Percentiles rank a stretch among this genome's conserved stretches.
Conservation (phyloP, 2,329 filamentous ascomycete species). For the Sporothrix mexicana region DNA sequence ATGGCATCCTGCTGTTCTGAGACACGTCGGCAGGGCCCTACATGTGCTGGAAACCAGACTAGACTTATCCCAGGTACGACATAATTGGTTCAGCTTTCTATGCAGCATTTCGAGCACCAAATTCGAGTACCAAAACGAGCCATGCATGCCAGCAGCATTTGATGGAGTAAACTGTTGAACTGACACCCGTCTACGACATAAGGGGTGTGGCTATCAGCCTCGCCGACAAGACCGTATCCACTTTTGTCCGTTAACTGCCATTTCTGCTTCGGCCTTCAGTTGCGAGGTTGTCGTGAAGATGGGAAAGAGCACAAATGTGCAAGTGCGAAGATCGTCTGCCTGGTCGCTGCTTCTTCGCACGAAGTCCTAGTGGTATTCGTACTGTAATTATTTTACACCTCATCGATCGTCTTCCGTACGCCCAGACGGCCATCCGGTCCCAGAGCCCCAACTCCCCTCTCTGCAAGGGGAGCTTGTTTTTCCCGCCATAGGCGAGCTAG, state of each 20-base stretch:
- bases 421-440: constrained; percentile 9
- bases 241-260: constrained; percentile 2
- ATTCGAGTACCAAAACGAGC: constrained; percentile 10
- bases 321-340: background rate
- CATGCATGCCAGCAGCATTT: background rate
- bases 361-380: background rate
- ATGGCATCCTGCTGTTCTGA: constrained; percentile 18
- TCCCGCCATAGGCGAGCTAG: background rate
- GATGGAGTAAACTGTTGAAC: background rate
- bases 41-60: background rate
- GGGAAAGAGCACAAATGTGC: background rate
- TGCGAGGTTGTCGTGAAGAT: background rate
- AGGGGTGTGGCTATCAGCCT: constrained; percentile 23
- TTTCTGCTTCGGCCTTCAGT: constrained; percentile 13
- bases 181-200: too few relatives aligned
- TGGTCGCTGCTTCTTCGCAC: constrained; percentile 8
- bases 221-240: constrained; percentile 9
- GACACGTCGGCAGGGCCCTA: background rate
- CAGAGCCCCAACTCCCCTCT: background rate
- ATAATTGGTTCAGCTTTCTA: background rate
- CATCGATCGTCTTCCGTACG: constrained; percentile 6
- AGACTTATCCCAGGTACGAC: background rate
- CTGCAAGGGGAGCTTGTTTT: constrained; percentile 8
- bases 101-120: background rate
- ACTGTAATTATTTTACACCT: background rate